These are phyloP conservation scores for Fusarium bactridioides DNA, from an alignment of 2,329 filamentous ascomycete genomes.

Conservation along the genomic window DNA sequence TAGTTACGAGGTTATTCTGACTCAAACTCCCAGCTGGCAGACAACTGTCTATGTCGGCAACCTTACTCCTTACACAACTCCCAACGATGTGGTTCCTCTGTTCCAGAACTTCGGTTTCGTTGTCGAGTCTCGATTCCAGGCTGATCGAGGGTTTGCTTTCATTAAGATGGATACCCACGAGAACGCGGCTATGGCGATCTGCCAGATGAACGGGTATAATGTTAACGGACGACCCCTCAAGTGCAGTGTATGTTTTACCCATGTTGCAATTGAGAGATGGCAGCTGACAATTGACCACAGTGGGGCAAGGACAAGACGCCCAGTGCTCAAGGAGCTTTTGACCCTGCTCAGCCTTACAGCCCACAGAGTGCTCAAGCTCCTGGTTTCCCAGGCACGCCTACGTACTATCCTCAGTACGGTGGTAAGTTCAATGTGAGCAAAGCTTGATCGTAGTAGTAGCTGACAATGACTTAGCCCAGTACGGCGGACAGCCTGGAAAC, in stretches of 20 bases:
- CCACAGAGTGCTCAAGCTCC: constrained; percentile 78
- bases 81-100: constrained; percentile 94
- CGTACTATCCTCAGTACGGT: constrained; percentile 94
- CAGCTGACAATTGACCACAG: constrained; percentile 56
- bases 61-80: constrained; percentile 95
- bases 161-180: constrained; percentile 99
- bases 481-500: constrained; percentile 71
- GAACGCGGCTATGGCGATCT: constrained; percentile 98
- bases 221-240: constrained; percentile 97
- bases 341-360: constrained; percentile 75
- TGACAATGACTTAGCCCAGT: constrained; percentile 55
- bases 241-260: constrained; percentile 83
- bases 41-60: constrained; percentile 99
- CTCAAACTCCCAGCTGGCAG: constrained; percentile 96
- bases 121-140: constrained; percentile 96
- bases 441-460: constrained; percentile 15
- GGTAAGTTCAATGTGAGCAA: constrained; percentile 59
- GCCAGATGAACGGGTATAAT: constrained; percentile 96
- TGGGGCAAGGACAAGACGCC: constrained; percentile 99
- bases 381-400: constrained; percentile 79
- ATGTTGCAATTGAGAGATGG: background rate
- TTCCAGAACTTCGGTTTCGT: constrained; percentile 99
- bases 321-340: constrained; percentile 73
- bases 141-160: constrained; percentile 96
- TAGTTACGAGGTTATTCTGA: constrained; percentile 96